Conservation (phyloP, 202 grass and related monocot genomes). For the Zizania palustris region DNA sequence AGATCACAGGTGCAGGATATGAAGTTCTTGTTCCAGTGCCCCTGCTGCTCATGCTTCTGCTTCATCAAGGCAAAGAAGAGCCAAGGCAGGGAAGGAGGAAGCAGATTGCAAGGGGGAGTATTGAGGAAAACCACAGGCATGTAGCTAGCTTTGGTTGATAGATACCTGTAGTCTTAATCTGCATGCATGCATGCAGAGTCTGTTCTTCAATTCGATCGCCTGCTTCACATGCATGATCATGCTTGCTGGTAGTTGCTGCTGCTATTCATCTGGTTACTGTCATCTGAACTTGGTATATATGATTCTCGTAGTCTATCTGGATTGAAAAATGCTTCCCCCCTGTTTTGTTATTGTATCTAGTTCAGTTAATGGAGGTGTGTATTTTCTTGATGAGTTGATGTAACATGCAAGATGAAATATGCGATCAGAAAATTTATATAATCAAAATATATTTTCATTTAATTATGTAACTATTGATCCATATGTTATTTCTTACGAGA, state of each 20-base stretch:
- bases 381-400: too few relatives aligned
- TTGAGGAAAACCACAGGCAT: constrained; percentile 16
- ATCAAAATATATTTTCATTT: too few relatives aligned
- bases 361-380: too few relatives aligned
- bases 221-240: too few relatives aligned
- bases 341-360: constrained; percentile 10
- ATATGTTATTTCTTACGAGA: too few relatives aligned
- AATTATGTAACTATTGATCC: too few relatives aligned
- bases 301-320: too few relatives aligned
- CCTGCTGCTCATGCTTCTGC: constrained; percentile 93
- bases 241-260: too few relatives aligned
- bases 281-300: neutral
- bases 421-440: too few relatives aligned
- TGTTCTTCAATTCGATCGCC: neutral
- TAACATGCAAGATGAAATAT: too few relatives aligned
- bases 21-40: constrained; percentile 78
- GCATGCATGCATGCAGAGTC: constrained; percentile 1
- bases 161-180: neutral
- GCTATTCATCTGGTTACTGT: neutral
- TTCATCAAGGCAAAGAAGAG: constrained; percentile 64
- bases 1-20: too few relatives aligned
- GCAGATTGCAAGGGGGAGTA: constrained; percentile 37
- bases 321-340: neutral
- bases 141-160: constrained; percentile 40
- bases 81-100: constrained; percentile 32